These are phyloP conservation scores for Stachybotrys chartarum DNA, from an alignment of 2,329 filamentous ascomycete genomes.

Conservation along the genomic window DNA sequence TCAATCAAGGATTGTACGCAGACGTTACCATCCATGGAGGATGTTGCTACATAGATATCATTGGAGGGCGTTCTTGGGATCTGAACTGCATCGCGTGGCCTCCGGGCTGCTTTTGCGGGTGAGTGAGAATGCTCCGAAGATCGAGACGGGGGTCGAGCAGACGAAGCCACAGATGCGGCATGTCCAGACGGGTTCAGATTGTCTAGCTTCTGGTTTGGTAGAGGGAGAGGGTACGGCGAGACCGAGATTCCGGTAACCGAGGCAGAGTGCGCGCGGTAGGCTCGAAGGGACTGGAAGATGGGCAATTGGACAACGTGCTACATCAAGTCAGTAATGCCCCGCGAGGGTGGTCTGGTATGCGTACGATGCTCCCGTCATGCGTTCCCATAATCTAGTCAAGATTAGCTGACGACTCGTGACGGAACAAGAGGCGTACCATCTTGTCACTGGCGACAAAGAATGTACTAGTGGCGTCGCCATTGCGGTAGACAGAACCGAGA, in stretches of 20 bases:
- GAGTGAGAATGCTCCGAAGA: constrained; percentile 33
- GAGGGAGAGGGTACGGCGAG: constrained; percentile 68
- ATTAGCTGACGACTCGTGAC: constrained; percentile 7
- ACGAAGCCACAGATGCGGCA: constrained; percentile 19
- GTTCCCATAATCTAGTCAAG: constrained; percentile 72
- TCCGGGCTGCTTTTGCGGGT: constrained; percentile 44
- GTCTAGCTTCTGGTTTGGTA: constrained; percentile 37
- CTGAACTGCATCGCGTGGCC: constrained; percentile 41
- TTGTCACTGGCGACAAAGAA: constrained; percentile 92
- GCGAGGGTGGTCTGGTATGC: constrained; percentile 20
- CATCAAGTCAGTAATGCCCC: constrained; percentile 15
- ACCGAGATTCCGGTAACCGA: constrained; percentile 86
- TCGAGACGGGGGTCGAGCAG: constrained; percentile 19
- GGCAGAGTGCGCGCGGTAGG: constrained; percentile 88
- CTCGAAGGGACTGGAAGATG: constrained; percentile 70
- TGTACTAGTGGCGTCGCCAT: constrained; percentile 88
- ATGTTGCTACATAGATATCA: constrained; percentile 86
- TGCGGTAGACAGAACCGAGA: constrained; percentile 76
- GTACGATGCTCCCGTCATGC: constrained; percentile 92
- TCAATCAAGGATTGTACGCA: constrained; percentile 86
- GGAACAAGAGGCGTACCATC: constrained; percentile 57
- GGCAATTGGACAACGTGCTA: constrained; percentile 84
- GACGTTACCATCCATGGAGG: constrained; percentile 92
- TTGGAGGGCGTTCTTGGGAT: constrained; percentile 76
- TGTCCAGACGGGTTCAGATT: constrained; percentile 25